Evolutionary conservation across 768 basidiomycete genomes (phyloP).

Genomic region (Suillus sp.): DNA sequence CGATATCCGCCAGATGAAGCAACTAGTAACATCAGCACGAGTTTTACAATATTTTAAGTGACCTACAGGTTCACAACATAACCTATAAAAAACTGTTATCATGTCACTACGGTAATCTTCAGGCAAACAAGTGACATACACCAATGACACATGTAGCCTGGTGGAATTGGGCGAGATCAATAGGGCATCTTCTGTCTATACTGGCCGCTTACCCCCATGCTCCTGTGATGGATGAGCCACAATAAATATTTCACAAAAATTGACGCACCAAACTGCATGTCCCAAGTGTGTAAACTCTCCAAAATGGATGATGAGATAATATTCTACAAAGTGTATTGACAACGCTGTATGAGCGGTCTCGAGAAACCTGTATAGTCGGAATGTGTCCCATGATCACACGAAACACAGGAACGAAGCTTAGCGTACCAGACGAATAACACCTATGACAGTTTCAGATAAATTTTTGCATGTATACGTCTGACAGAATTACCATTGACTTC

Average conservation of each 20-base stretch:
- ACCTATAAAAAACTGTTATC: conserved; percentile 6
- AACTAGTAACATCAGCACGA: conserved; percentile 11
- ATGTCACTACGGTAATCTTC: not conserved
- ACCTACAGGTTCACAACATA: conserved; percentile 10
- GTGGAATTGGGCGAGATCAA: not conserved
- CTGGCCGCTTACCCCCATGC: conserved; percentile 11
- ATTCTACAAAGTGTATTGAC: conserved; percentile 18
- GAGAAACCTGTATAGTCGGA: conserved; percentile 13
- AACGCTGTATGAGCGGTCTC: conserved; percentile 19
- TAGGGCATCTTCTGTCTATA: not conserved
- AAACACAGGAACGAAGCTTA: not conserved
- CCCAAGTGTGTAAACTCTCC: conserved; percentile 1
- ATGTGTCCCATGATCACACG: not conserved
- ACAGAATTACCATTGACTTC: conserved; percentile 8
- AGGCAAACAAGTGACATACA: conserved; percentile 9
- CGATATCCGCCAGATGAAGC: conserved; percentile 24
- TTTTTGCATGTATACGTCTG: not conserved
- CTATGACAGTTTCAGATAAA: conserved; percentile 8
- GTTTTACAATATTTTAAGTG: not conserved
- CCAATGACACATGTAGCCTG: conserved; percentile 16
- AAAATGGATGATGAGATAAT: conserved; percentile 20
- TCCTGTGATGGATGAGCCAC: conserved; percentile 9
- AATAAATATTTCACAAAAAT: not conserved
- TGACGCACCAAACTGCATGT: conserved; percentile 17
- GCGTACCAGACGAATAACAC: conserved; percentile 18